Evolutionary conservation across 441 rosid species (phyloP), one percentile per base, ranked within the genome.

Genomic region (Aleurites moluccanus): DNA sequence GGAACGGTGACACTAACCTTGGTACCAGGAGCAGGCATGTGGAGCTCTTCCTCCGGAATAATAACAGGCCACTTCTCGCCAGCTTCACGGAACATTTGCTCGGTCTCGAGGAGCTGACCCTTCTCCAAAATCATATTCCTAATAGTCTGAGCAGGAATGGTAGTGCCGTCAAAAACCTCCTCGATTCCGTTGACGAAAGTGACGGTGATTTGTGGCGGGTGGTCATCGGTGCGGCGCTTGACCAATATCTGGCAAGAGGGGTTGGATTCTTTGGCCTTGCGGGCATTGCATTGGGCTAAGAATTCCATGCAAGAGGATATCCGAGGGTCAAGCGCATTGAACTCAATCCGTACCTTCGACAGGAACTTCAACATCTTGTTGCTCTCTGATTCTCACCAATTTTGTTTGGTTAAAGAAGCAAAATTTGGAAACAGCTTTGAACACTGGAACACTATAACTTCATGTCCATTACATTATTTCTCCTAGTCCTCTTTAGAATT

Each of bases 81-180:
- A 5, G 97, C 95, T 76, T 95, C 97, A 20, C 92, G 92, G 80
- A 93, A 95, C 98, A 93, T 91, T 74, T 90, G n/a, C 85, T 95
- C 93, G 2, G 95, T 93, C 86, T 93, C 97, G 0, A 92, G 95
- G 35, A 15, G 28, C 86, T 83, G 92, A 69, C 98, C 98, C 80
- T 90, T 93, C 61, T 91, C 92, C 18, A 92, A 86, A 73, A 95
- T 90, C 90, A 91, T 87, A 85, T 21, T 89, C 79, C 98, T 73
- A 28, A 95, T 91, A 6, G 86, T 57, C 84, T 93, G 98, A 14
- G 97, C 96, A 5, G 94, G 78, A 23, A 93, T 90, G 2, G 86
- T 70, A 0, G 95, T 87, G 38, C 91, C 98, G 67, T 92, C 96
- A 73, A 91, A 95, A 35, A 77, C 86, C 80, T 94, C 91, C 67